Evolutionary conservation across 306 rosid species (phyloP).

Genomic region (Acmispon strigosus): DNA sequence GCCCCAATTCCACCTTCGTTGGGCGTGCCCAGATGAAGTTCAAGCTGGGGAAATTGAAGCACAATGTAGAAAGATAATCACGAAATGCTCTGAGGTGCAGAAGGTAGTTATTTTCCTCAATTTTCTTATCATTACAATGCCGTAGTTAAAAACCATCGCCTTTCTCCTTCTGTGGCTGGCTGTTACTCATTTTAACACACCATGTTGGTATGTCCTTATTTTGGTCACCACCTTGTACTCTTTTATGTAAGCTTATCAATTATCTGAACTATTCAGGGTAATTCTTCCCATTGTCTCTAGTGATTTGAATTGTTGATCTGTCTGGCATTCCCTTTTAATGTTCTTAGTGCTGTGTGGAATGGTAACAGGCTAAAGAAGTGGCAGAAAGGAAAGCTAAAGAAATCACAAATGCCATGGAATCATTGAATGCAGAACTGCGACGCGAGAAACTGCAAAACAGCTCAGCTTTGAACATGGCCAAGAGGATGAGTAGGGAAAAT

Average conservation of each 20-base stretch:
- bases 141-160: background rate
- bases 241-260: conserved; percentile 13
- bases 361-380: conserved; percentile 71
- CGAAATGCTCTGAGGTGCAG: conserved; percentile 54
- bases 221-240: background rate
- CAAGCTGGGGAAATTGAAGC: conserved; percentile 75
- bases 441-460: conserved; percentile 57
- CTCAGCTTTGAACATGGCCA: conserved; percentile 51
- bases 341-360: background rate
- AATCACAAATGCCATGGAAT: conserved; percentile 46
- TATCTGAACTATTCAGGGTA: background rate
- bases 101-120: conserved; percentile 46
- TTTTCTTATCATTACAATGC: conserved; percentile 3
- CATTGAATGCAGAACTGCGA: conserved; percentile 53
- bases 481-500: conserved; percentile 60
- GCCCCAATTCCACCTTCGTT: conserved; percentile 94
- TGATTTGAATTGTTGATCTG: conserved; percentile 1
- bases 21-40: conserved; percentile 89
- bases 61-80: conserved; percentile 53
- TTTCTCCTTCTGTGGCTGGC: background rate
- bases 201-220: background rate
- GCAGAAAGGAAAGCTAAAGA: conserved; percentile 76
- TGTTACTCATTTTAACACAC: background rate
- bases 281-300: background rate
- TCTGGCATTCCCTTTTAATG: background rate